These are phyloP conservation scores for Fragaria vesca DNA, from an alignment of 306 rosid species.

Conservation along the genomic window DNA sequence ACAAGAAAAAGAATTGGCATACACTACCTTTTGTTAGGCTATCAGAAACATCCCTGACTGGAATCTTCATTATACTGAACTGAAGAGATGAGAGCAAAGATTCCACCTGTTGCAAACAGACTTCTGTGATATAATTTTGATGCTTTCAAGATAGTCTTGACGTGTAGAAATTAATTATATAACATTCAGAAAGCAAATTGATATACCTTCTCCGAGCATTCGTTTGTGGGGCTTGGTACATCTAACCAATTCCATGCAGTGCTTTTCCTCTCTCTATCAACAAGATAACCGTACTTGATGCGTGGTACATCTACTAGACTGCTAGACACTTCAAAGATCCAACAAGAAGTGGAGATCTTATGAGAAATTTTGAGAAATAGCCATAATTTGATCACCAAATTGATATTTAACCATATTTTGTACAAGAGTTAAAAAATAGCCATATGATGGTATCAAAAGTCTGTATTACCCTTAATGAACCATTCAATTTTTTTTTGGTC, in stretches of 20 bases:
- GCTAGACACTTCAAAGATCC: conserved; percentile 65
- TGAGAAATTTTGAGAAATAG: no score
- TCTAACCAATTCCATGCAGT: conserved; percentile 74
- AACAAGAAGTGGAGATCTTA: conserved; percentile 18
- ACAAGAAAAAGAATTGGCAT: conserved; percentile 19
- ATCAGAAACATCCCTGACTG: conserved; percentile 65
- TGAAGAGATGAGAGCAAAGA: conserved; percentile 66
- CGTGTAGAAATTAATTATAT: conserved; percentile 12
- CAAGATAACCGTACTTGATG: conserved; percentile 66
- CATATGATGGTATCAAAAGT: no score
- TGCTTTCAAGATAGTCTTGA: conserved; percentile 16
- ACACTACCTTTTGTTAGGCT: conserved; percentile 61
- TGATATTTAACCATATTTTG: no score
- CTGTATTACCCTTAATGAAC: no score
- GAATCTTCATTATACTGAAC: conserved; percentile 65
- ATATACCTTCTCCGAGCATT: conserved; percentile 74
- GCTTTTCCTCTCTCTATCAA: conserved; percentile 43
- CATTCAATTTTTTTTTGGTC: no score
- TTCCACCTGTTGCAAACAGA: conserved; percentile 49
- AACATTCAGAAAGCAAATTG: conserved; percentile 19
- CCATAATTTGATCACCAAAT: no score
- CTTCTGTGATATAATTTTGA: conserved; percentile 11
- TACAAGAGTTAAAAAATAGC: no score
- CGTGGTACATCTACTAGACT: conserved; percentile 81
- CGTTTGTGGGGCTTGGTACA: conserved; percentile 49